A percentile compares a stretch with the other conserved stretches of the same genome.
Evolutionary conservation across 2,329 filamentous ascomycete species (phyloP).

Genomic region (Metarhizium robertsii): DNA sequence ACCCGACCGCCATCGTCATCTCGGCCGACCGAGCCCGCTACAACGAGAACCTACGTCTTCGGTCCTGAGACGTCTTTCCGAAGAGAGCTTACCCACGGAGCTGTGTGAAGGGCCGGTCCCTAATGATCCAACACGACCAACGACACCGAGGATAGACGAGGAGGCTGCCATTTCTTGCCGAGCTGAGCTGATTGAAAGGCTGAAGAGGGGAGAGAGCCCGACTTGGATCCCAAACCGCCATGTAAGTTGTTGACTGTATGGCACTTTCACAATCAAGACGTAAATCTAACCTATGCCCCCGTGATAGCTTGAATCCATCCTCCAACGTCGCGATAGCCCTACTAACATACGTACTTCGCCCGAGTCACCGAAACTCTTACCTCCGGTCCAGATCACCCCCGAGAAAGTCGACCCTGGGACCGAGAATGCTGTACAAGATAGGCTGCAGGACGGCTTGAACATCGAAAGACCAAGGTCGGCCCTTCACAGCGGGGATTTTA

Average conservation of each 20-base stretch:
- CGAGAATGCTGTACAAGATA: slow-evolving; percentile 23
- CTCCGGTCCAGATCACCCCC: slow-evolving; percentile 38
- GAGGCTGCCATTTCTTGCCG: slow-evolving; percentile 45
- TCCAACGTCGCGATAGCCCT: slow-evolving; percentile 15
- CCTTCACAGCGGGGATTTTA: slow-evolving; percentile 59
- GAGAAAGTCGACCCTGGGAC: slow-evolving; percentile 26
- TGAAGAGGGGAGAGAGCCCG: slow-evolving; percentile 72
- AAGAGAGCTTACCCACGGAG: slow-evolving; percentile 52
- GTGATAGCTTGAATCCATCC: slow-evolving; percentile 28
- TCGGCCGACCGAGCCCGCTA: slow-evolving; percentile 14
- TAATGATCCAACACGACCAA: slow-evolving; percentile 27
- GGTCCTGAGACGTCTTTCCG: slow-evolving; percentile 32
- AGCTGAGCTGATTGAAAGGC: slow-evolving; percentile 69
- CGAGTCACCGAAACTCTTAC: slow-evolving; percentile 31
- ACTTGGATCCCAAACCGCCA: slow-evolving; percentile 60
- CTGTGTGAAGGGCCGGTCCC: slow-evolving; percentile 48
- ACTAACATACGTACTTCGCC: slow-evolving; percentile 22
- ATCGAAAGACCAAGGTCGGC: slow-evolving; percentile 79
- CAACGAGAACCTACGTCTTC: slow-evolving; percentile 10
- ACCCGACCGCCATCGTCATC: slow-evolving; percentile 15
- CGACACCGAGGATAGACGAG: slow-evolving; percentile 14
- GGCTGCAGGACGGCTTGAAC: slow-evolving; percentile 45
- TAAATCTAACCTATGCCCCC: not conserved
- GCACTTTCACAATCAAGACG: not conserved
- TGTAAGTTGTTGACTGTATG: slow-evolving; percentile 30